Evolutionary conservation across 306 rosid species (phyloP), one percentile per base, ranked within the genome.

Genomic region (Trifolium subterraneum): DNA sequence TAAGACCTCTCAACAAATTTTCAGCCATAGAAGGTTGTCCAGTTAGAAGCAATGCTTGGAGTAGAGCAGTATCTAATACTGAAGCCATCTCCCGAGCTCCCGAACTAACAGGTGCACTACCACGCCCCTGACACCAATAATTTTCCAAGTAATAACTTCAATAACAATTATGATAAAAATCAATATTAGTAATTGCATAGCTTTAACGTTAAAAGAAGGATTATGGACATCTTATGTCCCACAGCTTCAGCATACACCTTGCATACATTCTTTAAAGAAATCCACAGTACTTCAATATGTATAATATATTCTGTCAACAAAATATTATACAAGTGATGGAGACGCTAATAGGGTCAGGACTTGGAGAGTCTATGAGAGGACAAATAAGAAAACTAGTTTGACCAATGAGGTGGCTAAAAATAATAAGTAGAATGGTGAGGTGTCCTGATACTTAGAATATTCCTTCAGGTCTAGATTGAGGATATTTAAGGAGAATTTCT

Each of bases 61-160:
- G 97, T 68, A 92, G 81, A 29, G 93, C 93, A 50, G 98, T 95
- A 81, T 95, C 99, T 73, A 95, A 88, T 79, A 95, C 64, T 20
- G 97, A 87, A 61, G 99, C 98, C 93, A 90, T 86, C 81, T 95
- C 98, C 82, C 98, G 83, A 63, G 99, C 96, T 75, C 87, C 87
- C 35, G 99, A 92, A 68, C 93, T 78, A 73, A 95, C 68, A 54
- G 87, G 48, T 72, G 81, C 54, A 75, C 79, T 87, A 44, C 88
- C 92, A 74, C 90, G 88, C 56, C 90, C 98, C 97, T 94, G 79
- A 15, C 41, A 58, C 72, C 81, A 71, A 84, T 11, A 79, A 71
- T 62, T 78, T 54, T 51, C 56, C 51, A 70, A 78, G 62, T 59
- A 48, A 77, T 33, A 73, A 73, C 45, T 62, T 79, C 55, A 45